Base-by-base conservation (phyloP, 2,329 filamentous ascomycete genomes). In the Diaporthe sp. region DNA sequence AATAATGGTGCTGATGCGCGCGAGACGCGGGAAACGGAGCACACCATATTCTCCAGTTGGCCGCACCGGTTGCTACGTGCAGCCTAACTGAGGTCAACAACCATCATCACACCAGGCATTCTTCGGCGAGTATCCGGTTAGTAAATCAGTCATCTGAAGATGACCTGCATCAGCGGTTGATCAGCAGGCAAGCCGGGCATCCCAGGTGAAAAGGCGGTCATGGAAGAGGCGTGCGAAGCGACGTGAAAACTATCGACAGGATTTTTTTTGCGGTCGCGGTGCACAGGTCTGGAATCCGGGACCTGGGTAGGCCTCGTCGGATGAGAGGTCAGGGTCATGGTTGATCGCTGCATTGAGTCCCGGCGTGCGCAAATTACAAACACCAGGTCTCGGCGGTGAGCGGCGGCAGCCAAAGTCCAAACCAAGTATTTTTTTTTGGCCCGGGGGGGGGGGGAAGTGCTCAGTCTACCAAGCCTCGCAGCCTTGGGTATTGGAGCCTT, bases 371-470 rank as follows among this genome's bases (percentile, higher is more conserved):
- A 53, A 39, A 27, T 68, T 68, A 53, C 44, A 53, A 30, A 68
- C 63, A 68, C 63, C 47, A 68, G 63, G 63, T 53, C 63, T 68
- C 63, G 63, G 63, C 63, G 63, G 63, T 68, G 63, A 68, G 63
- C 47, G 44, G 59, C 5, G 10, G 59, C 39, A 27, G 42, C 37
- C 59, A 65, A 30, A 32, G 59, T 65, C 17, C 39, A 65, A 65
- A 12, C 39, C 59, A 4, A 32, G 39, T 4, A n/a, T 19, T 19
- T 13, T 10, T 12, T 39, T 12, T 39, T n/a, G n/a, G n/a, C n/a
- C n/a, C n/a, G n/a, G n/a, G n/a, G n/a, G n/a, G n/a, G n/a, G n/a
- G 37, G 51, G 51, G 37, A 27, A 22, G 39, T 13, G 39, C 7
- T 42, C 39, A 47, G 44, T n/a, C 6, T 27, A 63, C 58, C 58